phyloP scores from a whole-genome alignment of 2,329 filamentous ascomycete genomes.

The Fusarium sp. region DNA sequence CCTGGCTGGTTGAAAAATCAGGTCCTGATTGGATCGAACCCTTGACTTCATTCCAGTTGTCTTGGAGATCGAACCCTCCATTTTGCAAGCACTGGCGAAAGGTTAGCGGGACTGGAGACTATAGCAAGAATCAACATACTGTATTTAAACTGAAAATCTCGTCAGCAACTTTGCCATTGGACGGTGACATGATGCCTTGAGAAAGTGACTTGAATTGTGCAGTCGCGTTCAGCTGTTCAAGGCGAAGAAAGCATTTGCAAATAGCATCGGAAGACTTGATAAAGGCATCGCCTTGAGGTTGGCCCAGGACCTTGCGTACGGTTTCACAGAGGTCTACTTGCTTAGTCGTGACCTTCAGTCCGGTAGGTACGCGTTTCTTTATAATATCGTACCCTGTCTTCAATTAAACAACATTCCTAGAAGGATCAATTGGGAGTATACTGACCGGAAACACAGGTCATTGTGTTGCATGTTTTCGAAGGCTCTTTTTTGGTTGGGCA shows the following conservation, averaged over 20 bases:
- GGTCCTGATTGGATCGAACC: not conserved
- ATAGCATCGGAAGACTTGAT: not conserved
- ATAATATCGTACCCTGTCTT: fast-evolving
- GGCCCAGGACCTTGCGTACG: not conserved
- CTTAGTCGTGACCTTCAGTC: not conserved
- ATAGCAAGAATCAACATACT: not conserved
- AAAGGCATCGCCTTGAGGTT: not conserved
- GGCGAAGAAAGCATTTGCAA: not conserved
- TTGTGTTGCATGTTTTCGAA: not conserved
- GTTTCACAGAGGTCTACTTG: not conserved
- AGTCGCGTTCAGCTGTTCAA: fast-evolving
- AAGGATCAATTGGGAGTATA: fast-evolving
- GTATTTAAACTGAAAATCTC: not conserved
- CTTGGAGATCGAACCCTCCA: fast-evolving
- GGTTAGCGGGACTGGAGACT: fast-evolving
- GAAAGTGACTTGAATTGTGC: not conserved
- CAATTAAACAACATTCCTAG: not conserved
- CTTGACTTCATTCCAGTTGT: no score
- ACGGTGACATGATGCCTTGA: not conserved
- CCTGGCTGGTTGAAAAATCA: fast-evolving
- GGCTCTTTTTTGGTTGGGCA: not conserved
- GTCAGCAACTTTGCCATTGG: not conserved
- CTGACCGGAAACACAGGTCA: not conserved
- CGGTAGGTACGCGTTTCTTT: not conserved
- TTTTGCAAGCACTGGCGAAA: not conserved